phyloP scores from a whole-genome alignment of 768 basidiomycete species.

The Podaxis sp. region DNA sequence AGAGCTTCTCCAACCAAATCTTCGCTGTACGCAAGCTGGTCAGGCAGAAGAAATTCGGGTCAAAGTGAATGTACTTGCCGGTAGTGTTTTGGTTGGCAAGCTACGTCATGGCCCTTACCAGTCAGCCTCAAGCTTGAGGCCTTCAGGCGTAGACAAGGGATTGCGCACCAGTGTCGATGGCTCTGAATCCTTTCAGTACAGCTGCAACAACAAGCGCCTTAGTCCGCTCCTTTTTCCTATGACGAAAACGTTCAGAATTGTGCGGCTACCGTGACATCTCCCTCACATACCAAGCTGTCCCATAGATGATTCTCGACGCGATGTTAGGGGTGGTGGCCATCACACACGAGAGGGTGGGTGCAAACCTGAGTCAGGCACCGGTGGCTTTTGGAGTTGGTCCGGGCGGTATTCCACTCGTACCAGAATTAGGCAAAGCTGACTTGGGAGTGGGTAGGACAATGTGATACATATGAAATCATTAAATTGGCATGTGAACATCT shows the following conservation, averaged over 20 bases:
- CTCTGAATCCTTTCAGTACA: slow-evolving; percentile 73
- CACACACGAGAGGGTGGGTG: background rate
- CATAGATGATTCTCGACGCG: slow-evolving; percentile 49
- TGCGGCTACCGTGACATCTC: background rate
- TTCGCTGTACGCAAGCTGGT: slow-evolving; percentile 43
- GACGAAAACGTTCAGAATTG: slow-evolving; percentile 1
- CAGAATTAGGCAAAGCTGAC: background rate
- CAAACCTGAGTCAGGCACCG: background rate
- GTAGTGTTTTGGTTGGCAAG: slow-evolving; percentile 74
- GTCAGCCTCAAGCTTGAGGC: background rate
- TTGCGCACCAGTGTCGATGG: slow-evolving; percentile 75
- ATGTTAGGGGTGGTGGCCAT: slow-evolving; percentile 20
- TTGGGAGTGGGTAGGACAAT: background rate
- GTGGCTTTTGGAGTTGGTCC: background rate
- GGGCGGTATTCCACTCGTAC: background rate
- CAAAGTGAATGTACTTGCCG: slow-evolving; percentile 34
- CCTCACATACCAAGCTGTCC: slow-evolving; percentile 52
- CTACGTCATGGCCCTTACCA: slow-evolving; percentile 19
- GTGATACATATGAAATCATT: background rate
- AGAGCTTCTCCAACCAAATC: slow-evolving; percentile 80
- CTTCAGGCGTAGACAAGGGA: background rate
- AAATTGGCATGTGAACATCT: background rate
- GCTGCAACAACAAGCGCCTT: slow-evolving; percentile 66
- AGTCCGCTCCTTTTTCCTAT: slow-evolving; percentile 78
- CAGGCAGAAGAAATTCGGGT: background rate